Base-by-base conservation (phyloP, 257 asterid genomes). In the Solanum chiquidenum region DNA sequence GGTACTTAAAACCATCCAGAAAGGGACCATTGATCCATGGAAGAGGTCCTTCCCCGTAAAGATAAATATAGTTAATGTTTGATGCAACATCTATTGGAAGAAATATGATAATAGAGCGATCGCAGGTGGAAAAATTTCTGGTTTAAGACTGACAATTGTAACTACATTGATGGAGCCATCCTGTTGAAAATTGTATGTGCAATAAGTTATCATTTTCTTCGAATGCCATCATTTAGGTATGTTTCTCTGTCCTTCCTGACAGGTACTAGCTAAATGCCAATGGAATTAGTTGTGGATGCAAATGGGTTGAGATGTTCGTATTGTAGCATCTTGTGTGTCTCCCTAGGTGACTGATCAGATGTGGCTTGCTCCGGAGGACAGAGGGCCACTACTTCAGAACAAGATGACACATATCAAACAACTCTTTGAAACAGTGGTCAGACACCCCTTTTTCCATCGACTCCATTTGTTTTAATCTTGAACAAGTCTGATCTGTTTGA, bases 261-360 rank as follows among this genome's bases (percentile, higher is more conserved):
- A 89, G 92, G 84, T 91, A 76, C 72, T 89, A 87, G 86, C 88
- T 89, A 52, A n/a, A 90, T 71, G 64, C 82, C 7, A 83, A 31
- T 6, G 83, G 87, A 13, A 16, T 42, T 60, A 88, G 46, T 27
- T 87, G 88, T 4, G 80, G 87, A 58, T 75, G 84, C 89, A 88
- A 64, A 58, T 71, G 76, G 86, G 23, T 85, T 13, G 90, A 89
- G 73, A 88, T 87, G 90, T 85, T 52, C 62, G 83, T 6, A 49
- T 87, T 3, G 87, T 90, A n/a, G 71, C n/a, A 55, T 55, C n/a
- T 55, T 55, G 64, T 20, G 64, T 55, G 62, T 1, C 58, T 14
- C 58, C 58, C 58, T 14, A 21, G 14, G 21, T 49, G 58, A 49
- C 58, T 49, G 21, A 49, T 49, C 58, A 13, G 58, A 49, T 6